Percentiles rank a stretch among this genome's conserved stretches.
phyloP scores from a whole-genome alignment of 192 early-diverging fungal genomes.

The Backusella parvicylindrica region DNA sequence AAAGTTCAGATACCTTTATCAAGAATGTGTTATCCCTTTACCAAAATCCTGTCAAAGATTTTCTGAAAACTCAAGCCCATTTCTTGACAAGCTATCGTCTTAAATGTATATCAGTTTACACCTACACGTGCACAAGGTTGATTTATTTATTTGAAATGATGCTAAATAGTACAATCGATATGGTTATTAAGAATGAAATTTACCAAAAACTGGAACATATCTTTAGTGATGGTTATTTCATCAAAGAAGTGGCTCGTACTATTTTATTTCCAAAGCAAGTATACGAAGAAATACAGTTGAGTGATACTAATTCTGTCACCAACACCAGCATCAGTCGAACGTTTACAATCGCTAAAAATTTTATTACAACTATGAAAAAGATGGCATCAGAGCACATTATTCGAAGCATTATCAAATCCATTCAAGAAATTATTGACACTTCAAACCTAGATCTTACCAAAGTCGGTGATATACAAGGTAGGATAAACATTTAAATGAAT shows the following conservation, averaged over 20 bases:
- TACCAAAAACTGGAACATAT: not conserved
- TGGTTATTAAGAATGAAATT: not conserved
- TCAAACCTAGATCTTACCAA: not conserved
- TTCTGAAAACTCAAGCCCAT: not conserved
- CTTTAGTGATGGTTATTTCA: not conserved
- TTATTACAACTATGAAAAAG: not conserved
- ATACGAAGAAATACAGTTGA: not conserved
- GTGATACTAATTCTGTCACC: not conserved
- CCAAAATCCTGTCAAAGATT: not conserved
- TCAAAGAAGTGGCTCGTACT: not conserved
- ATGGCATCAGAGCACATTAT: not conserved
- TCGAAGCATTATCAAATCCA: not conserved
- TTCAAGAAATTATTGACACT: not conserved
- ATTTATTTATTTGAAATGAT: not conserved
- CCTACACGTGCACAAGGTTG: not conserved
- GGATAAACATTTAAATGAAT: not conserved
- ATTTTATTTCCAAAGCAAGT: conserved; percentile 4
- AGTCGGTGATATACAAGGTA: not conserved
- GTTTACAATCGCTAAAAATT: conserved; percentile 1
- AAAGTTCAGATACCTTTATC: not conserved
- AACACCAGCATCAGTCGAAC: not conserved
- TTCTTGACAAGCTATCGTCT: not conserved
- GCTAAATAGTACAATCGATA: not conserved
- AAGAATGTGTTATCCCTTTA: not conserved
- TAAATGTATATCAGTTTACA: not conserved